phyloP scores from a whole-genome alignment of 345 rosid genomes.

The Gossypium stocksii region DNA sequence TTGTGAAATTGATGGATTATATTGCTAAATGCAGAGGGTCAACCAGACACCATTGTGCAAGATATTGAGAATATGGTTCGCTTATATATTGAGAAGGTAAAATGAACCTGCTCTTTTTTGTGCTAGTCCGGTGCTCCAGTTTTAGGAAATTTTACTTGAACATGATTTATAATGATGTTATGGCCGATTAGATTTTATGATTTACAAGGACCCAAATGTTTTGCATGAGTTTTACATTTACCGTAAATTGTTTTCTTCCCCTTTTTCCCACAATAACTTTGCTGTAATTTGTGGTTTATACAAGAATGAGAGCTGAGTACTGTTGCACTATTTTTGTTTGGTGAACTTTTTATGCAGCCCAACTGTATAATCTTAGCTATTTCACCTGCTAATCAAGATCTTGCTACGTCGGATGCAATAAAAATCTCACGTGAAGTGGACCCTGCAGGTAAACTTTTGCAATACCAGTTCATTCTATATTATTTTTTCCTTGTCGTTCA shows the following conservation, averaged over 20 bases:
- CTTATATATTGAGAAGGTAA: conserved; percentile 94
- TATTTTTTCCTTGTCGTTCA: not conserved
- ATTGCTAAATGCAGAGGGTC: conserved; percentile 70
- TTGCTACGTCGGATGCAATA: conserved; percentile 98
- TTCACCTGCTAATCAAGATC: conserved; percentile 99
- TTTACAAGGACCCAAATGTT: too few relatives aligned
- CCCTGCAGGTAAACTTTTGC: conserved; percentile 60
- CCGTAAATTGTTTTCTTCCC: not conserved
- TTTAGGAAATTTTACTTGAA: not conserved
- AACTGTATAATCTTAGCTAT: conserved; percentile 94
- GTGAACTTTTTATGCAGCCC: conserved; percentile 53
- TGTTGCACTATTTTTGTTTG: conserved; percentile 14
- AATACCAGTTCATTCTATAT: not conserved
- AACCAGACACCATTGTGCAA: conserved; percentile 85
- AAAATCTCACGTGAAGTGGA: conserved; percentile 99
- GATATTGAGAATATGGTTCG: conserved; percentile 99
- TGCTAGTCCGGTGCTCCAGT: not conserved
- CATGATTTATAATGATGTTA: not conserved
- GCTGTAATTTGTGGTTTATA: not conserved
- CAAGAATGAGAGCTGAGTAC: conserved; percentile 9
- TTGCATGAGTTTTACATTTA: not conserved
- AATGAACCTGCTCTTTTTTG: not conserved
- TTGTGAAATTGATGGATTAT: conserved; percentile 14
- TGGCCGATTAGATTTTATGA: not conserved
- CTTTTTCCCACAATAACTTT: not conserved